phyloP scores from a whole-genome alignment of 768 basidiomycete genomes.

The Lactarius tabidus region DNA sequence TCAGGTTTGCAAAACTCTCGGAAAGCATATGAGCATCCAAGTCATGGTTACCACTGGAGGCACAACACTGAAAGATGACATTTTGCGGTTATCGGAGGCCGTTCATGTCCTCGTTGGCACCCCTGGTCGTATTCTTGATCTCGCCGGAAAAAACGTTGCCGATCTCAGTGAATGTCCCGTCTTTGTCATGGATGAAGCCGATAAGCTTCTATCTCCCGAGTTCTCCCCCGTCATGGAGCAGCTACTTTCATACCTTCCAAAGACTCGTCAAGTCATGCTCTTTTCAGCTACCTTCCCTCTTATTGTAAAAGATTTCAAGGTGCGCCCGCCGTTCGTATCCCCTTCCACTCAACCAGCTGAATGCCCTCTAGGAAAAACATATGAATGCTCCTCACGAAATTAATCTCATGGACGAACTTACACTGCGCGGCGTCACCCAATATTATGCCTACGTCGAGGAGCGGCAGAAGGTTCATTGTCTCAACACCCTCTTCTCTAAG shows the following conservation, averaged over 20 bases:
- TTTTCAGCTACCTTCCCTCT: slow-evolving; percentile 99
- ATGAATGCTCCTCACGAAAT: slow-evolving; percentile 96
- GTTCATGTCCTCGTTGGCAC: slow-evolving; percentile 98
- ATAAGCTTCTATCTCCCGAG: slow-evolving; percentile 95
- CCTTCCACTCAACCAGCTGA: slow-evolving; percentile 20
- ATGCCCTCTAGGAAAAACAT: slow-evolving; percentile 72
- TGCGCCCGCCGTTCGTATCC: slow-evolving; percentile 31
- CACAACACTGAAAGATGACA: slow-evolving; percentile 97
- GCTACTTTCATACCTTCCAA: slow-evolving; percentile 77
- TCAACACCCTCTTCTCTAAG: slow-evolving; percentile 99
- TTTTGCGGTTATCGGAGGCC: slow-evolving; percentile 80
- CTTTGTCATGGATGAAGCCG: slow-evolving; percentile 99
- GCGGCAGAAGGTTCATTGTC: slow-evolving; percentile 97
- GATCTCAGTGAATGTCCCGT: slow-evolving; percentile 92
- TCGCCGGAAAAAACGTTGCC: slow-evolving; percentile 89
- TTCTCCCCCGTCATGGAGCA: slow-evolving; percentile 99
- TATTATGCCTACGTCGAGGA: slow-evolving; percentile 99
- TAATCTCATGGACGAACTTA: slow-evolving; percentile 99
- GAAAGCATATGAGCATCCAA: slow-evolving; percentile 92
- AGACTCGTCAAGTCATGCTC: slow-evolving; percentile 93
- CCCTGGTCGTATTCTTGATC: slow-evolving; percentile 91
- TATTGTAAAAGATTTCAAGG: slow-evolving; percentile 99
- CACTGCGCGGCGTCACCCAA: slow-evolving; percentile 96
- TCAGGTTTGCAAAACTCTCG: slow-evolving; percentile 97
- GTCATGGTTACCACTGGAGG: slow-evolving; percentile 99